Evolutionary conservation across 192 early-diverging fungal species (phyloP).

Genomic region (Entomortierella parvispora): DNA sequence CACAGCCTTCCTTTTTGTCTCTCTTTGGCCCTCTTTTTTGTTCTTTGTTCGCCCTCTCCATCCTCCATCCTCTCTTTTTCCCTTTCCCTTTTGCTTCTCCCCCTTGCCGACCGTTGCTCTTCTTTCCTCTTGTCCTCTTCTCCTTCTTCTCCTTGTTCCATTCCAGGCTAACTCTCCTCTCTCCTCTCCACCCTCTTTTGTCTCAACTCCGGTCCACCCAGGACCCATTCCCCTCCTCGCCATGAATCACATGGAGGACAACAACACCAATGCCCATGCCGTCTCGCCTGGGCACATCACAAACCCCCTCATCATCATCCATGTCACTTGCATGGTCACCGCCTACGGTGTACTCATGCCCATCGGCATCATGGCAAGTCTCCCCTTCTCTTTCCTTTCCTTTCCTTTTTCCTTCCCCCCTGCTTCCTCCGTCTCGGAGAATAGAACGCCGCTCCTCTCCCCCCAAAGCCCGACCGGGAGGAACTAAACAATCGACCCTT

Average conservation of each 20-base stretch:
- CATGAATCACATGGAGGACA: slow-evolving; percentile 43
- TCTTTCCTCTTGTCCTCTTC: not conserved
- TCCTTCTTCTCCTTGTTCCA: not conserved
- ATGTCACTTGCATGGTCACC: slow-evolving; percentile 53
- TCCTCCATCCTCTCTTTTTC: not conserved
- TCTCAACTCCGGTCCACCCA: not conserved
- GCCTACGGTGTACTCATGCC: slow-evolving; percentile 54
- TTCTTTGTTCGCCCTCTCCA: not conserved
- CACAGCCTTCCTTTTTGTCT: too few relatives aligned
- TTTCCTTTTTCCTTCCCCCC: not conserved
- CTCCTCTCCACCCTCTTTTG: not conserved
- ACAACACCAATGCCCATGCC: slow-evolving; percentile 31
- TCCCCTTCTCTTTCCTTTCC: slow-evolving; percentile 1
- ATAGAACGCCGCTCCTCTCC: not conserved
- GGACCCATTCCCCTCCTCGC: not conserved
- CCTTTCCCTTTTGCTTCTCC: not conserved
- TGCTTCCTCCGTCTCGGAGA: too few relatives aligned
- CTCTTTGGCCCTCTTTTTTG: too few relatives aligned
- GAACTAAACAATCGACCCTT: not conserved
- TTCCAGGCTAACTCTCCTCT: not conserved
- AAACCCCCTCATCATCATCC: slow-evolving; percentile 57
- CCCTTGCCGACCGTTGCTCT: not conserved
- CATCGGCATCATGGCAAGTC: slow-evolving; percentile 48
- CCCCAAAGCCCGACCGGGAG: too few relatives aligned
- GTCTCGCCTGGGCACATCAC: slow-evolving; percentile 22